phyloP scores from a whole-genome alignment of 768 basidiomycete species.

The Arthromyces matolae region DNA sequence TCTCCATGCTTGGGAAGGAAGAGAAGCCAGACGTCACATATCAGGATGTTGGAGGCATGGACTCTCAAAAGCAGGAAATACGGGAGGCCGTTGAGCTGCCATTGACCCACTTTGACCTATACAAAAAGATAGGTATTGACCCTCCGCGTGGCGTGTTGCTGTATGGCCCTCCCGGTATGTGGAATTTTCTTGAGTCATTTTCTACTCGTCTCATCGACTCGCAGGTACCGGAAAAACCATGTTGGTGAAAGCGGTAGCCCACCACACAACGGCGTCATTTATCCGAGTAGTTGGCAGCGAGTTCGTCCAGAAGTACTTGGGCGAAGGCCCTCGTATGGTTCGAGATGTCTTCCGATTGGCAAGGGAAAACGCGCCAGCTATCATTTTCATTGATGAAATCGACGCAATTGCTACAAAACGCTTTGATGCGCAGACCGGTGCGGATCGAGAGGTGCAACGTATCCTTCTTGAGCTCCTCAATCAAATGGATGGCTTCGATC shows the following conservation, averaged over 20 bases:
- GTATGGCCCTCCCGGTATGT: slow-evolving; percentile 91
- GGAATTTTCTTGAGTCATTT: neutral
- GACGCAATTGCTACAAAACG: slow-evolving; percentile 99
- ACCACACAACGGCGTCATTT: slow-evolving; percentile 95
- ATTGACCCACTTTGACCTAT: slow-evolving; percentile 93
- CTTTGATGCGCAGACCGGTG: slow-evolving; percentile 98
- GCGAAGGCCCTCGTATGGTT: slow-evolving; percentile 99
- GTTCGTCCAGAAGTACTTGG: slow-evolving; percentile 99
- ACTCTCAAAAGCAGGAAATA: slow-evolving; percentile 97
- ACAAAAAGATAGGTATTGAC: slow-evolving; percentile 99
- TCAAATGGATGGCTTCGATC: slow-evolving; percentile 99
- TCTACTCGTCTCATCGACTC: neutral
- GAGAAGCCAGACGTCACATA: slow-evolving; percentile 95
- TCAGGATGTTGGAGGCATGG: slow-evolving; percentile 95
- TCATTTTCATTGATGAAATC: slow-evolving; percentile 99
- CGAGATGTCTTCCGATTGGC: slow-evolving; percentile 98
- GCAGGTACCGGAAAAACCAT: slow-evolving; percentile 97
- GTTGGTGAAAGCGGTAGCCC: slow-evolving; percentile 99
- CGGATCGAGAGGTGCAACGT: slow-evolving; percentile 97
- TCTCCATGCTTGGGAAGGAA: slow-evolving; percentile 89
- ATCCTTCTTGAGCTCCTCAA: slow-evolving; percentile 95
- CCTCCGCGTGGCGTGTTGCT: slow-evolving; percentile 95
- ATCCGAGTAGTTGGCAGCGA: slow-evolving; percentile 98
- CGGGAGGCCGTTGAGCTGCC: slow-evolving; percentile 97
- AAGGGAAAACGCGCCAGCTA: slow-evolving; percentile 93